Evolutionary conservation across 805 yeast species (phyloP).

Genomic region (Isabelozyma gotoi): DNA sequence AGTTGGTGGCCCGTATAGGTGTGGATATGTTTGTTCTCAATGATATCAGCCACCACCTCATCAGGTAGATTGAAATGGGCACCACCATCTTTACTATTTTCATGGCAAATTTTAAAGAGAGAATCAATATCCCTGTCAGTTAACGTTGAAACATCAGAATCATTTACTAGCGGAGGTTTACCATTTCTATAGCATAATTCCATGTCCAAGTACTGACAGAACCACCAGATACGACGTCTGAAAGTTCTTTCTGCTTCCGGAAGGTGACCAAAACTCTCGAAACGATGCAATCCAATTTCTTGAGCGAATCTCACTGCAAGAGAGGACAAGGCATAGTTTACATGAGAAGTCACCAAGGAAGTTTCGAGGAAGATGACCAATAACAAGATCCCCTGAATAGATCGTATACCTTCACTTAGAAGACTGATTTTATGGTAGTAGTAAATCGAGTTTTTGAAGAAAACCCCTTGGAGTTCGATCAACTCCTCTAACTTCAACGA

Average conservation of each 20-base stretch:
- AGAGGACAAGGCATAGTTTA: constrained; percentile 27
- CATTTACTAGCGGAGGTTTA: constrained; percentile 38
- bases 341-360: constrained; percentile 25
- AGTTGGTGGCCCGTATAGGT: constrained; percentile 3
- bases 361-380: constrained; percentile 40
- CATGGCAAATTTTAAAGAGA: background rate
- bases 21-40: constrained; percentile 5
- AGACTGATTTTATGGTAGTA: constrained; percentile 53
- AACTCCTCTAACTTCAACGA: constrained; percentile 13
- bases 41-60: background rate
- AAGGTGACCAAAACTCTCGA: constrained; percentile 25
- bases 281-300: constrained; percentile 39
- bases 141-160: constrained; percentile 28
- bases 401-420: constrained; percentile 49
- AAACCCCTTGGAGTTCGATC: constrained; percentile 14
- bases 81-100: background rate
- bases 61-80: background rate
- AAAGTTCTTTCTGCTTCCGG: constrained; percentile 17
- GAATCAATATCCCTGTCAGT: constrained; percentile 16
- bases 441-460: constrained; percentile 37
- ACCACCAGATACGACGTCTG: constrained; percentile 35
- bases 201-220: constrained; percentile 35
- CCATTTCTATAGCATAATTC: constrained; percentile 40
- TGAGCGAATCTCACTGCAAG: constrained; percentile 41
- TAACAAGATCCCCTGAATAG: constrained; percentile 53